phyloP scores from a whole-genome alignment of 495 filamentous ascomycete species.

The Annulohypoxylon bovei region DNA sequence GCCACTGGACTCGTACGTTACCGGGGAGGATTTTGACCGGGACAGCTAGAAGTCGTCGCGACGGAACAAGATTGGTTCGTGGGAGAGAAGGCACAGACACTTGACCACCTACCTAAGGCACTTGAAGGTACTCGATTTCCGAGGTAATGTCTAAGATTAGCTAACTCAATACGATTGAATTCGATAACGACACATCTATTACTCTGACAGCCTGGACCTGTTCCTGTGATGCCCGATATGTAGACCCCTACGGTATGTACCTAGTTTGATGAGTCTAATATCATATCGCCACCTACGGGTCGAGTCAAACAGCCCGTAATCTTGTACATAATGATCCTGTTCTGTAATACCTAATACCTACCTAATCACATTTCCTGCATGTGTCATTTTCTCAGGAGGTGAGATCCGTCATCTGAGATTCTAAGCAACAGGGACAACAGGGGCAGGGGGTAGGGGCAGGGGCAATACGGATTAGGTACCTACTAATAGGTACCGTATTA shows the following conservation, averaged over 20 bases:
- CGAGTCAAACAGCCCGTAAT: not conserved
- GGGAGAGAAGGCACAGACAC: slow-evolving; percentile 10
- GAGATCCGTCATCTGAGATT: too few relatives aligned
- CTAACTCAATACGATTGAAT: slow-evolving; percentile 11
- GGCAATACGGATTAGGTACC: not conserved
- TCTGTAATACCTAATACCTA: not conserved
- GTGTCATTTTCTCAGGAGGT: not conserved
- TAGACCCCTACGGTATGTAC: too few relatives aligned
- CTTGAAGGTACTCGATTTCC: not conserved
- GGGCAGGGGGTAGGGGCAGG: not conserved
- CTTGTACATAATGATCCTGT: not conserved
- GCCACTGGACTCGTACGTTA: not conserved
- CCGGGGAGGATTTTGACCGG: not conserved
- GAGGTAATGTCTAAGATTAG: slow-evolving; percentile 11
- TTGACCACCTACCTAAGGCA: not conserved
- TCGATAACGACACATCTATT: not conserved
- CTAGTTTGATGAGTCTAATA: not conserved
- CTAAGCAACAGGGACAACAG: not conserved
- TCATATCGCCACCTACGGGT: not conserved
- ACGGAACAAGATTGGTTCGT: slow-evolving; percentile 19
- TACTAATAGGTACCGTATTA: too few relatives aligned
- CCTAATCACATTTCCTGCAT: not conserved
- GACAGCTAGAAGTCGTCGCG: slow-evolving; percentile 8
- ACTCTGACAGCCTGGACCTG: not conserved
- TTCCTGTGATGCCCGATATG: not conserved